phyloP scores from a whole-genome alignment of 2,329 filamentous ascomycete species.

The Lachnellula subtilissima region DNA sequence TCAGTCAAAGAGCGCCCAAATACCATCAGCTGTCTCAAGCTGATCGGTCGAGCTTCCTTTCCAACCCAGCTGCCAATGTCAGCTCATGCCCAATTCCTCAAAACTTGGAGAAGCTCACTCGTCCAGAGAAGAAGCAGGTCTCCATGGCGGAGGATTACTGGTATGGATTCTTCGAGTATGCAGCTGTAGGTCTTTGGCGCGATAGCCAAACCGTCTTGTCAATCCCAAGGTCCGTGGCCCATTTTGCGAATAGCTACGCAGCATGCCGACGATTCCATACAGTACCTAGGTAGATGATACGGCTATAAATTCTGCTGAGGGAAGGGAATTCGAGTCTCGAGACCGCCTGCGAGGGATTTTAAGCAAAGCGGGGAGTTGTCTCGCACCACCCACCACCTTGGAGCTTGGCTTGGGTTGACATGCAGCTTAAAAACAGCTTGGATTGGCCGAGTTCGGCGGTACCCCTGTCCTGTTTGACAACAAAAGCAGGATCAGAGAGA shows the following conservation, averaged over 20 bases:
- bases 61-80: slow-evolving; percentile 71
- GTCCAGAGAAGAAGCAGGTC: slow-evolving; percentile 59
- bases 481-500: too few species aligned
- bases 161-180: slow-evolving; percentile 16
- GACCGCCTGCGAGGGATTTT: neutral
- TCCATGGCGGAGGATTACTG: slow-evolving; percentile 44
- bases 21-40: slow-evolving; percentile 91
- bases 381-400: neutral
- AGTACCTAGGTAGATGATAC: slow-evolving; percentile 3
- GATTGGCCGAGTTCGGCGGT: neutral
- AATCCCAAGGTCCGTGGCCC: slow-evolving; percentile 27
- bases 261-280: slow-evolving; percentile 33
- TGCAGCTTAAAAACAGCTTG: neutral
- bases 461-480: neutral
- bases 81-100: slow-evolving; percentile 3
- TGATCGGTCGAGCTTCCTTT: slow-evolving; percentile 90
- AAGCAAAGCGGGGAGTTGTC: neutral
- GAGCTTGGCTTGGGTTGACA: neutral
- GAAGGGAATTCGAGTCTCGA: neutral
- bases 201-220: slow-evolving; percentile 19
- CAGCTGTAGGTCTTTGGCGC: slow-evolving; percentile 2
- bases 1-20: slow-evolving; percentile 94
- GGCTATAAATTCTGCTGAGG: neutral
- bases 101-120: slow-evolving; percentile 45
- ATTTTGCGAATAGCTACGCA: slow-evolving; percentile 32